phyloP scores from a whole-genome alignment of 495 filamentous ascomycete species.

The Hypomontagnella submonticulosa region DNA sequence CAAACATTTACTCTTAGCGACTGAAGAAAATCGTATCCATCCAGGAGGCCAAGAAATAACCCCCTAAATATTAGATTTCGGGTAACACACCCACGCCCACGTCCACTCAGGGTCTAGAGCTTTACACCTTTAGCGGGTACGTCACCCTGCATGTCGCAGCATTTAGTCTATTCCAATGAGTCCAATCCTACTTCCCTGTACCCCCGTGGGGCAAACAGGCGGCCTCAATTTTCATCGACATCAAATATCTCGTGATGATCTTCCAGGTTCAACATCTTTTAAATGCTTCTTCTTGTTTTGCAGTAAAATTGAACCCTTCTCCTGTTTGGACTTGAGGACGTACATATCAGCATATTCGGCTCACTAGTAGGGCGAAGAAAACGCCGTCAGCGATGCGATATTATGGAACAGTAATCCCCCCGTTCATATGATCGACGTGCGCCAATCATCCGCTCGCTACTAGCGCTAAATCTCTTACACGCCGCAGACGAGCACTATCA shows the following conservation, averaged over 20 bases:
- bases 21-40: not conserved
- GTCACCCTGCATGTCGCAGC: conserved; percentile 30
- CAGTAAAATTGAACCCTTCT: no score
- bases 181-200: not conserved
- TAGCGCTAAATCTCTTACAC: conserved; percentile 12
- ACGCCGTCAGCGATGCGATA: not conserved
- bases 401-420: not conserved
- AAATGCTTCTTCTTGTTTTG: not conserved
- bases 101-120: not conserved
- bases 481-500: no score
- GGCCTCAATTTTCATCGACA: conserved; percentile 20
- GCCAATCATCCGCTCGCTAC: conserved; percentile 3
- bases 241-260: not conserved
- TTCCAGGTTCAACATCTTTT: no score
- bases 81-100: no score
- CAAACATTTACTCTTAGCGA: not conserved
- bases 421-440: conserved; percentile 13
- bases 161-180: conserved; percentile 6
- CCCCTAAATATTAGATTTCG: no score
- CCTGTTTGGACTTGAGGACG: no score
- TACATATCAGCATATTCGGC: no score
- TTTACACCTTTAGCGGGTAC: conserved; percentile 2
- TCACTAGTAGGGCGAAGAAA: no score
- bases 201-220: conserved; percentile 25
- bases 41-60: not conserved